phyloP scores from a whole-genome alignment of 805 yeast species.

The Sungouiella blattae region DNA sequence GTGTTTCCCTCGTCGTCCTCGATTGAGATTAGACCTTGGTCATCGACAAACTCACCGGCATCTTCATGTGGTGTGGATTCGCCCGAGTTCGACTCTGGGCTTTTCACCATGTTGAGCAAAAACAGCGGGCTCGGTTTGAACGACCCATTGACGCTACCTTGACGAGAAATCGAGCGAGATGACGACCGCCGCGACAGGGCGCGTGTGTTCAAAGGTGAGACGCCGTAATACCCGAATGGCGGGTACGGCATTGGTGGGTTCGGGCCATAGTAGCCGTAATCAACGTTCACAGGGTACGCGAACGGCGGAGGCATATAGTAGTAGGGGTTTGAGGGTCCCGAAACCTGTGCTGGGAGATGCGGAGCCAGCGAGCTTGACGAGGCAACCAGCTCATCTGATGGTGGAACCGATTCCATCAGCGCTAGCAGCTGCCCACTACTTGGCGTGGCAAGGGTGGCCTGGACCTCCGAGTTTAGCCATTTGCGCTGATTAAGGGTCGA shows the following conservation, averaged over 20 bases:
- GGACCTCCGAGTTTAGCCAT: background rate
- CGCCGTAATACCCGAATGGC: conserved; percentile 1
- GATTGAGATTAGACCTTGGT: conserved; percentile 14
- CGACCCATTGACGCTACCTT: background rate
- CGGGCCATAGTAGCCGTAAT: background rate
- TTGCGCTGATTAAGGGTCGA: background rate
- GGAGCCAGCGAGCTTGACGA: too few relatives aligned
- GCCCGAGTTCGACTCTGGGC: background rate
- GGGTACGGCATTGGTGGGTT: background rate
- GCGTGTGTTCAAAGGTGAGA: background rate
- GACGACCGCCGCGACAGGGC: conserved; percentile 1
- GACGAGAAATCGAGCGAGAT: background rate
- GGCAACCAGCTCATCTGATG: too few relatives aligned
- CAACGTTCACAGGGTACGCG: background rate
- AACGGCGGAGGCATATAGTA: background rate
- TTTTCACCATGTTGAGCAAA: conserved; percentile 22
- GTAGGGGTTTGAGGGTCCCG: background rate
- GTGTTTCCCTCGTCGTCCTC: conserved; percentile 23
- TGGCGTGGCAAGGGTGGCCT: background rate
- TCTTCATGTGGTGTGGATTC: background rate
- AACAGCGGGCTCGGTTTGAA: conserved; percentile 23
- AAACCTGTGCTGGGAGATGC: background rate
- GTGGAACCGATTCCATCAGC: background rate
- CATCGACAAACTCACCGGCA: too few relatives aligned
- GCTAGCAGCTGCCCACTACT: background rate